A percentile compares a stretch with the other conserved stretches of the same genome.
These are phyloP conservation scores for Pneumocystis sp. DNA, from an alignment of 1,139 yeast genomes.

Conservation along the genomic window DNA sequence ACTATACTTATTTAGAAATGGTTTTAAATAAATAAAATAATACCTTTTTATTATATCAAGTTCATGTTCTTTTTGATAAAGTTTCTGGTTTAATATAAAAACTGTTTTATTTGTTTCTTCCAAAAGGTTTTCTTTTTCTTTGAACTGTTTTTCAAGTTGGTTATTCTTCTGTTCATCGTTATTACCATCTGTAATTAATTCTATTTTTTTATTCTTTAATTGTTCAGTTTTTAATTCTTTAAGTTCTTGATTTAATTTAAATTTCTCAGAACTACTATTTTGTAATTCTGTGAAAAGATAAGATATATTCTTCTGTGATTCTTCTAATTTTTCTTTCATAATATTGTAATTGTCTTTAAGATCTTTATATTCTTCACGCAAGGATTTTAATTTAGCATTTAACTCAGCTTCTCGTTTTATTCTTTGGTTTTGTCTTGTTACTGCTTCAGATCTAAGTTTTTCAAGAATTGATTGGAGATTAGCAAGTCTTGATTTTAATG, in stretches of 20 bases:
- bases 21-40: not conserved
- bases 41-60: not conserved
- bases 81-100: not conserved
- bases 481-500: conserved; percentile 10
- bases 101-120: not conserved
- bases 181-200: not conserved
- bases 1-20: not conserved
- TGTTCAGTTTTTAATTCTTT: not conserved
- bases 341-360: conserved; percentile 5
- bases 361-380: conserved; percentile 10
- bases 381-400: conserved; percentile 9
- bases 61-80: not conserved
- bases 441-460: conserved; percentile 9
- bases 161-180: not conserved
- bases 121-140: not conserved
- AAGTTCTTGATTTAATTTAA: conserved; percentile 1
- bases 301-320: not conserved
- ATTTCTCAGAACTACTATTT: not conserved
- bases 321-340: not conserved
- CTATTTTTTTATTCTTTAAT: not conserved
- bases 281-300: not conserved
- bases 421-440: conserved; percentile 9
- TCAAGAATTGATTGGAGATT: conserved; percentile 7
- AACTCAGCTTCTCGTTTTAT: conserved; percentile 10
- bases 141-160: not conserved